phyloP scores from a whole-genome alignment of 192 early-diverging fungal species.

The Coemansia sp. region DNA sequence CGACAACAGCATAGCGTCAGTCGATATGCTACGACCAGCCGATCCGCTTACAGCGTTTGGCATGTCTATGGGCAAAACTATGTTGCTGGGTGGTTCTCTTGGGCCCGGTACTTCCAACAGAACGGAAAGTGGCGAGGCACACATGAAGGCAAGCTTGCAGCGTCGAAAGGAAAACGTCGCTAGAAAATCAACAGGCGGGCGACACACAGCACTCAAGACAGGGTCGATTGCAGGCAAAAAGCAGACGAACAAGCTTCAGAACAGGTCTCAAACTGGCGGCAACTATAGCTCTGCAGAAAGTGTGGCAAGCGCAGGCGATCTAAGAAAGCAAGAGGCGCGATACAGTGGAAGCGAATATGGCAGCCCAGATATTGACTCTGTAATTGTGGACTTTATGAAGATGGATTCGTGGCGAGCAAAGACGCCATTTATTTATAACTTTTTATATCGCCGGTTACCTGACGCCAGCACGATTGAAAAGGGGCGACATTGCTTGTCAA shows the following conservation, averaged over 20 bases:
- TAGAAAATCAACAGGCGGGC: conserved; percentile 1
- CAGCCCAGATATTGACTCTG: background rate
- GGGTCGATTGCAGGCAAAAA: background rate
- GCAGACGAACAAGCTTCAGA: background rate
- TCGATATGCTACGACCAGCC: background rate
- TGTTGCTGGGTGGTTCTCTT: background rate
- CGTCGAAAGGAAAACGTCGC: background rate
- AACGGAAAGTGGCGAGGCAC: background rate
- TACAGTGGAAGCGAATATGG: background rate
- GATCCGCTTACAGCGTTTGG: background rate
- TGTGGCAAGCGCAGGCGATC: background rate
- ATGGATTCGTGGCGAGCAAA: conserved; percentile 22
- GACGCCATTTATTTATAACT: conserved; percentile 39
- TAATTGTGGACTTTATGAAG: conserved; percentile 15
- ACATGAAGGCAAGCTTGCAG: too few relatives aligned
- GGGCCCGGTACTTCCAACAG: background rate
- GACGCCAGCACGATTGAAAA: background rate
- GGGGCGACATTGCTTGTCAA: conserved; percentile 26
- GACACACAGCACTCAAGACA: background rate
- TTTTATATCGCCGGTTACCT: conserved; percentile 27
- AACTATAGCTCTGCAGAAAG: background rate
- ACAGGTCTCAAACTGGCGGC: background rate
- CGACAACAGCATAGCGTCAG: background rate
- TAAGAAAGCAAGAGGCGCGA: background rate
- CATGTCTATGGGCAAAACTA: background rate